Conservation (phyloP, 495 filamentous ascomycete species). For the Elasticomyces elasticus region DNA sequence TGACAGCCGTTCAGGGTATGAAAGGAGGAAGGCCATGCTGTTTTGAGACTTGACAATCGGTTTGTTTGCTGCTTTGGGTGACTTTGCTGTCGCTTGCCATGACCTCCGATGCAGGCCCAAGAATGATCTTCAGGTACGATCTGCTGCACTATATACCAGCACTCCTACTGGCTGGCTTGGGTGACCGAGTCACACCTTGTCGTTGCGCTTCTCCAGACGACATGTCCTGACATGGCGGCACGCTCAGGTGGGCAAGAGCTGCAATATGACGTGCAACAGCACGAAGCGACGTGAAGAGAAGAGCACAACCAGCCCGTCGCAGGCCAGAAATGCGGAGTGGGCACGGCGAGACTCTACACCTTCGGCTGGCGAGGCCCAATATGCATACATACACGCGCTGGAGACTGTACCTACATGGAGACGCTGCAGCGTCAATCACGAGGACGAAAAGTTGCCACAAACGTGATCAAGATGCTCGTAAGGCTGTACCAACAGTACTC, state of each 20-base stretch:
- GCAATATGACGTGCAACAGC: not conserved
- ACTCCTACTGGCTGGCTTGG: not conserved
- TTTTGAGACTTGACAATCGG: not conserved
- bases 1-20: not conserved
- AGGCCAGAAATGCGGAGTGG: too few relatives aligned
- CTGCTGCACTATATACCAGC: not conserved
- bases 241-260: not conserved
- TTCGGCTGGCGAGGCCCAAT: too few relatives aligned
- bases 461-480: too few relatives aligned
- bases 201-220: conserved; percentile 1
- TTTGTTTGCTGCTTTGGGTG: not conserved
- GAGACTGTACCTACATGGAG: too few relatives aligned
- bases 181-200: not conserved
- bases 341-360: too few relatives aligned
- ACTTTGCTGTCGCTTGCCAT: not conserved
- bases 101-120: not conserved
- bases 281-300: not conserved
- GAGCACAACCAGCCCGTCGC: not conserved
- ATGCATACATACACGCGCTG: too few relatives aligned
- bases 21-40: not conserved
- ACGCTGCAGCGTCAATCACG: too few relatives aligned
- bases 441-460: too few relatives aligned
- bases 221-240: not conserved
- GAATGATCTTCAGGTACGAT: conserved; percentile 10
- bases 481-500: too few relatives aligned